phyloP scores from a whole-genome alignment of 306 rosid genomes.

The Gillenia trifoliata region DNA sequence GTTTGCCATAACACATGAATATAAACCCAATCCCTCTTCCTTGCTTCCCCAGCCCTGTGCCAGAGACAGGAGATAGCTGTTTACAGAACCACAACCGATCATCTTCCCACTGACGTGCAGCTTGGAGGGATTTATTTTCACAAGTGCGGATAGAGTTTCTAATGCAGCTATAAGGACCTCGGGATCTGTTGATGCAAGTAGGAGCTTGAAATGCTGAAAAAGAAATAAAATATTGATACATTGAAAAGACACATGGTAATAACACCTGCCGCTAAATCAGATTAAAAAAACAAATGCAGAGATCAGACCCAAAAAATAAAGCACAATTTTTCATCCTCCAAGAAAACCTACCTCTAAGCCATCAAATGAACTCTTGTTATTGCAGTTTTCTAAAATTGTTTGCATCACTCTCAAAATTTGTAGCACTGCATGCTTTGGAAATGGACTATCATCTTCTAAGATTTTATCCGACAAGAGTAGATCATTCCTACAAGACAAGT shows the following conservation, averaged over 20 bases:
- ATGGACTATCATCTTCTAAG: conserved; percentile 75
- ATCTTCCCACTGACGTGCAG: conserved; percentile 88
- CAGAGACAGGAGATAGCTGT: conserved; percentile 77
- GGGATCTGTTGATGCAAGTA: conserved; percentile 88
- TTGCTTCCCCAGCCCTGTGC: conserved; percentile 99
- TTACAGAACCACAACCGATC: conserved; percentile 89
- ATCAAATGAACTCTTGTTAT: conserved; percentile 85
- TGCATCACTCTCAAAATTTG: conserved; percentile 96
- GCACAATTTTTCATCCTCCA: conserved; percentile 11
- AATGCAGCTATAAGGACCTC: conserved; percentile 78
- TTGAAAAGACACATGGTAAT: not conserved
- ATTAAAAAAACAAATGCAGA: not conserved
- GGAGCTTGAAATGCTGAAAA: conserved; percentile 88
- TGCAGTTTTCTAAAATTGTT: conserved; percentile 82
- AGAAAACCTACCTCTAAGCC: conserved; percentile 78
- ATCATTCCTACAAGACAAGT: conserved; percentile 78
- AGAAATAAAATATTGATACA: not conserved
- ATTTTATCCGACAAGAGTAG: conserved; percentile 70
- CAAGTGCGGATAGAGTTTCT: conserved; percentile 89
- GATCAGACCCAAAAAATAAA: not conserved
- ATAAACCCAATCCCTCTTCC: conserved; percentile 95
- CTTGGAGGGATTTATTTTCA: conserved; percentile 88
- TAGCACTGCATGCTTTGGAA: conserved; percentile 82
- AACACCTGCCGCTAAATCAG: conserved; percentile 2
- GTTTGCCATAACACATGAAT: conserved; percentile 75